Percentiles rank a stretch among this genome's conserved stretches.
These are phyloP conservation scores for Mucor racemosus DNA, from an alignment of 371 early-diverging fungal genomes.

Conservation along the genomic window DNA sequence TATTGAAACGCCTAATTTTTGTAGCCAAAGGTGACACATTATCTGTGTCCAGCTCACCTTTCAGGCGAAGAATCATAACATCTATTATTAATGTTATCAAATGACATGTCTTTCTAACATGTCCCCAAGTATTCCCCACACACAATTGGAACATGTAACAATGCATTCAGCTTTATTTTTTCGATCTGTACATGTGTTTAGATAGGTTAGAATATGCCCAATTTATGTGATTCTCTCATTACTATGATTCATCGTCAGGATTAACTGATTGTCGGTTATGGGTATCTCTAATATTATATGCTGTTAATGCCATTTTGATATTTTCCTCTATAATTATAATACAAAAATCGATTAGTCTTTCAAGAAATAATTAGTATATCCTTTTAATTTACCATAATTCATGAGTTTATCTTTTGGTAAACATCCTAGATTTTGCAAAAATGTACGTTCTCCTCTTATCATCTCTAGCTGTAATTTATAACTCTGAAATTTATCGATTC, in stretches of 20 bases:
- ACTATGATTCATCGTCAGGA: background rate
- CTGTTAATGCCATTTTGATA: background rate
- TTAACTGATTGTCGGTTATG: background rate
- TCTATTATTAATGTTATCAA: no score
- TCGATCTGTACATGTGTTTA: no score
- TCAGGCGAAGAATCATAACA: no score
- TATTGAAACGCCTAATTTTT: no score
- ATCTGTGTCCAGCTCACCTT: no score
- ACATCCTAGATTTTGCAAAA: constrained; percentile 15
- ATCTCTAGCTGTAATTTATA: constrained; percentile 16
- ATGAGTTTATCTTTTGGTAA: constrained; percentile 11
- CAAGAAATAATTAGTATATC: background rate
- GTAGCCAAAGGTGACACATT: no score
- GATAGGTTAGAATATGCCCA: no score
- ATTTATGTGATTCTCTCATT: no score
- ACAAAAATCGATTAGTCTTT: background rate
- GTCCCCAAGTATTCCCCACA: no score
- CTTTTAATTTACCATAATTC: constrained; percentile 11
- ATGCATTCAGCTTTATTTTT: no score
- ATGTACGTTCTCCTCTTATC: constrained; percentile 18
- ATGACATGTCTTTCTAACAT: no score
- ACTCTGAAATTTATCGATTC: constrained; percentile 6
- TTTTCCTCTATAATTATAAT: background rate
- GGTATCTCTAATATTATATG: background rate
- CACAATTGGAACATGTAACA: no score